These are phyloP conservation scores for Aechmea fasciata DNA, from an alignment of 176 grass and related monocot species.

Conservation along the genomic window DNA sequence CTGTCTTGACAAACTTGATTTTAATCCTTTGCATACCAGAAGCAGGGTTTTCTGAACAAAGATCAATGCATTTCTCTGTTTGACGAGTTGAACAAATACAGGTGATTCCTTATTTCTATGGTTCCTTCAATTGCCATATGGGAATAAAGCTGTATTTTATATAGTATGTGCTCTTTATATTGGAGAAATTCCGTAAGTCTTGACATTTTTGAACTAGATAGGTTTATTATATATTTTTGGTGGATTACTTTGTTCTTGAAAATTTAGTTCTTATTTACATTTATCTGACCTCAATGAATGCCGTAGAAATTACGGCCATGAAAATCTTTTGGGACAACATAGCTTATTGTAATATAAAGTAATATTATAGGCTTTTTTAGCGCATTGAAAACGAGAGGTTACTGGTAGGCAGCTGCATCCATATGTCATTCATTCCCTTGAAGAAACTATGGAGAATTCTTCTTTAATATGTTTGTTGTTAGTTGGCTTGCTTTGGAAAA, in stretches of 20 bases:
- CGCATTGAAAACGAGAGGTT: neutral
- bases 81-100: conserved; percentile 85
- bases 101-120: conserved; percentile 28
- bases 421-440: neutral
- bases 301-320: neutral
- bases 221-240: neutral
- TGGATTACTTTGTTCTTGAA: neutral
- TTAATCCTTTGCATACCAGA: conserved; percentile 34
- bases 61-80: conserved; percentile 72
- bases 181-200: neutral
- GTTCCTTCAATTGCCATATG: conserved; percentile 5
- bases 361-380: neutral
- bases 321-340: neutral
- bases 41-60: conserved; percentile 65
- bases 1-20: conserved; percentile 7
- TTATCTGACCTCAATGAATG: neutral
- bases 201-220: neutral
- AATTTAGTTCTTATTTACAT: neutral
- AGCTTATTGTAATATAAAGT: neutral
- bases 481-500: too few relatives aligned
- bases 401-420: neutral
- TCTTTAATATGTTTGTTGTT: too few relatives aligned
- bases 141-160: conserved; percentile 12
- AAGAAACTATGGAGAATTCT: neutral
- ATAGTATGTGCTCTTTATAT: conserved; percentile 2